Base-by-base conservation (phyloP, 305 asterid genomes). In the Withania somnifera region DNA sequence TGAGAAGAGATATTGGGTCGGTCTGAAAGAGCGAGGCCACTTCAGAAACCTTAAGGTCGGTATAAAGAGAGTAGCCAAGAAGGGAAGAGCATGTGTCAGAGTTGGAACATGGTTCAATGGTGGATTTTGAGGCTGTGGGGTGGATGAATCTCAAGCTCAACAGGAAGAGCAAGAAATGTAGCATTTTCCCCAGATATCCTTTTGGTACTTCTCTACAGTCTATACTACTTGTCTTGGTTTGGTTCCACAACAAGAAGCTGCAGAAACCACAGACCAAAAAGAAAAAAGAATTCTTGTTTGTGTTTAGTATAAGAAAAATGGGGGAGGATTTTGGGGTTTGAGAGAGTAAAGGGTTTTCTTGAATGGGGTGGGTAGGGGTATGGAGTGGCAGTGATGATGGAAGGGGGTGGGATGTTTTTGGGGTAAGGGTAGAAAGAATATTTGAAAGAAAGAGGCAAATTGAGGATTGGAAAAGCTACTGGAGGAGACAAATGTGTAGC, bases 101-200 rank as follows among this genome's bases (percentile, higher is more conserved):
- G 92, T 87, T 89, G 11, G 98, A 91, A 90, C 99, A 96, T 10
- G 98, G 98, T 64, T 96, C 99, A 26, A 96, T 96, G 40, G 99
- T 94, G 26, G 98, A 94, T 81, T 96, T 96, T 32, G 97, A 69
- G 69, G 87, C 32, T 71, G 89, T 82, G 79, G 73, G 89, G 52
- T 88, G 84, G 79, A 84, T 60, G 22, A 57, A 87, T 30, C 17
- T 51, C 30, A 20, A 63, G 11, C 68, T 54, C 9, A 71, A 32
- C 42, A 73, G 67, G n/a, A 45, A 15, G 50, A 52, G 34, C 50
- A 66, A 53, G 14, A 20, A 32, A 64, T 47, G 56, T 4, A 28
- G 78, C 87, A 86, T 82, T 71, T 61, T 80, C 15, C 45, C 40
- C 45, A 68, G 77, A 42, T 13, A 69, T 34, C 53, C 77, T 60